phyloP scores from a whole-genome alignment of 208 protist genomes.

The Crithidia acanthocephali region DNA sequence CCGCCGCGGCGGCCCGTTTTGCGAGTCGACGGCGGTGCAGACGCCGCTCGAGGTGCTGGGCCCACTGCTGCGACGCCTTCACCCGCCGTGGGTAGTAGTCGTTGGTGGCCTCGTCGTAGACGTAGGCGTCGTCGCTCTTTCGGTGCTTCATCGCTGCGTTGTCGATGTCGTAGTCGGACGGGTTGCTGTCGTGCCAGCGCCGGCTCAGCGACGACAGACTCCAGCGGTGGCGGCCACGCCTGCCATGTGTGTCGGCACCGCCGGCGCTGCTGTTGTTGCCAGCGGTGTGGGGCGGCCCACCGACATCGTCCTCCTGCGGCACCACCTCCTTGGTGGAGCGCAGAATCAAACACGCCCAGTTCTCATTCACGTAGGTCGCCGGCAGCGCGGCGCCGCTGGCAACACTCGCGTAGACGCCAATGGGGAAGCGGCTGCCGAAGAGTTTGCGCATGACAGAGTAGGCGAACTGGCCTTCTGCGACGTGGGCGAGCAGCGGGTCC shows the following conservation, averaged over 20 bases:
- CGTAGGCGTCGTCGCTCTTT: slow-evolving; percentile 3
- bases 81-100: slow-evolving; percentile 8
- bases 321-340: slow-evolving; percentile 30
- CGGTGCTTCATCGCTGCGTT: background rate
- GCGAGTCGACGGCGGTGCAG: background rate
- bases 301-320: background rate
- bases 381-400: slow-evolving; percentile 41
- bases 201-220: background rate
- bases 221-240: background rate
- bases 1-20: background rate
- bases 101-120: slow-evolving; percentile 32
- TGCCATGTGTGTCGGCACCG: background rate
- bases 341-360: slow-evolving; percentile 52
- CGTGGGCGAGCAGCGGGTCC: slow-evolving; percentile 18
- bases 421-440: slow-evolving; percentile 31
- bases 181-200: background rate
- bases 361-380: slow-evolving; percentile 44
- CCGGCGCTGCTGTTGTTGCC: background rate
- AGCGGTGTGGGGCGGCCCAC: background rate
- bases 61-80: slow-evolving; percentile 10
- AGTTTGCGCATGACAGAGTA: slow-evolving; percentile 42
- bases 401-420: slow-evolving; percentile 42
- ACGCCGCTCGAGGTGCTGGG: background rate
- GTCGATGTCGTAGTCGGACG: background rate
- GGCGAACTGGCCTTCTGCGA: slow-evolving; percentile 48